Evolutionary conservation across 2,329 filamentous ascomycete genomes (phyloP), one percentile per base, ranked within the genome.

Genomic region (Clonostachys rosea): DNA sequence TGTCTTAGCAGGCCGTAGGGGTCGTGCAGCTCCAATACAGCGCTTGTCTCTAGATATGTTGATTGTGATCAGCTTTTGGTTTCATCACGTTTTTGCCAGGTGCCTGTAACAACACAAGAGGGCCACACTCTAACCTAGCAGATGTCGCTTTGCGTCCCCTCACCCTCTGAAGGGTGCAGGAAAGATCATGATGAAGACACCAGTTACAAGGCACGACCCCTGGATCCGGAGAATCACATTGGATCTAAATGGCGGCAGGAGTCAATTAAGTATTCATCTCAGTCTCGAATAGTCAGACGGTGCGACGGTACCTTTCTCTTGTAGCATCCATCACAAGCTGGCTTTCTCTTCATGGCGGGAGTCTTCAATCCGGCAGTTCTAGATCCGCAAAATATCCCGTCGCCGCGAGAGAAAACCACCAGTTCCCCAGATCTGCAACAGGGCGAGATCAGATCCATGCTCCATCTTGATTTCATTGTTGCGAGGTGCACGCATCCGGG

Each of bases 171-270:
- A 37, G 47, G 14, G 48, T 49, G 42, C 48, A 49, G 24, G 44
- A 20, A 7, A 47, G 18, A 36, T 43, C 40, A 16, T 49, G 48
- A 30, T 49, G 48, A 18, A 11, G 40, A 44, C 48, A 49, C 48
- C 48, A 49, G 42, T 49, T 42, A 34, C 48, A 49, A 6, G 34
- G 36, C 24, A 30, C 24, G 12, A 36, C 16, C 2, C 34, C 36
- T 14, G 11, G 12, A 11, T 36, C 30, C 7, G 41, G 18, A 8
- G 33, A 37, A 37, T 49, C 48, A 37, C 48, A 49, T 18, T 43
- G 42, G 13, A 49, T 49, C 48, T 49, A 39, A 7, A 41, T 17
- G 16, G 16, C 13, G 16, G 24, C 24, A 30, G 9, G 24, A 30
- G 24, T 30, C 24, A 30, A 30, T 9, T 3, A 10, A 30, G 24